Evolutionary conservation across 768 basidiomycete genomes (phyloP), one percentile per base, ranked within the genome.

Genomic region (Rhizopogon vinicolor): DNA sequence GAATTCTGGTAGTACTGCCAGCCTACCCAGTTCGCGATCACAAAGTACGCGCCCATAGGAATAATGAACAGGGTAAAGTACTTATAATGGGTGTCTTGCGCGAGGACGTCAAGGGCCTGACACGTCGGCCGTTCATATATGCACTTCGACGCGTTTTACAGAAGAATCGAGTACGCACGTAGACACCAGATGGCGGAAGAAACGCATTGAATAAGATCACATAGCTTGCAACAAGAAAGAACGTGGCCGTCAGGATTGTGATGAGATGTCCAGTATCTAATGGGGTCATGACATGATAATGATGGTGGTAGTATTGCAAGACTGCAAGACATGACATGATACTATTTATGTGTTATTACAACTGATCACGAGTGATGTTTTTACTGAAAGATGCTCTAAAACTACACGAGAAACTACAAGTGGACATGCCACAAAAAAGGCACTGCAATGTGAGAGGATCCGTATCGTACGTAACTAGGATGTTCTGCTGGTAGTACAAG

Each of bases 21-120:
- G 41, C 95, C 95, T 40, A 96, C 91, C 96, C 96, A 98, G 65
- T 98, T 98, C 41, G 93, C 93, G 63, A 98, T 98, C 52, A 93
- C 89, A 69, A 94, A 96, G 72, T 92, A 94, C 41, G 87, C 78
- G 9, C 79, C 83, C 7, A 86, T 86, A 12, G 96, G 93, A 44
- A 98, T 79, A 43, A 94, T 75, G 40, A 97, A 72, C 10, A 94
- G 71, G 31, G 72, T 63, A 61, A 96, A 83, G 71, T 96, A 97
- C 72, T 94, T 95, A 83, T 96, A 96, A 66, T 97, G 91, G 22
- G 75, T 82, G 73, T 96, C 94, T 41, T 71, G 63, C 2, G 82
- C 84, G 9, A 94, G 73, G 51, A 71, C 63, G 65, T 87, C 84
- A 56, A 93, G 71, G 18, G 84, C 44, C 91, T 93, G 63, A 51